Base-by-base conservation (phyloP, 2,329 filamentous ascomycete genomes). In the Bimuria novae-zelandiae region DNA sequence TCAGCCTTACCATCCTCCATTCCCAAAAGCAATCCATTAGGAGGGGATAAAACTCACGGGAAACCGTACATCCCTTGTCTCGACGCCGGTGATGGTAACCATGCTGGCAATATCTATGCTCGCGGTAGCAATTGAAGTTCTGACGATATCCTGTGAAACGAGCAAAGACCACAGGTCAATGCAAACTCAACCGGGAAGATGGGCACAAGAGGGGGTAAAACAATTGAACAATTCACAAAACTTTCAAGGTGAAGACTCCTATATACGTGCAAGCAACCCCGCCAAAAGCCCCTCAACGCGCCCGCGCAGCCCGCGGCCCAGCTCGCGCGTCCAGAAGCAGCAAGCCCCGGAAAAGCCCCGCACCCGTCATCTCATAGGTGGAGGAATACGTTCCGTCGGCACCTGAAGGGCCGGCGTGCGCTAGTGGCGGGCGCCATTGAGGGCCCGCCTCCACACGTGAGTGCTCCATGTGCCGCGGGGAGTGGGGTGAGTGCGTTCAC, bases 31-130 rank as follows among this genome's bases (percentile, higher is more conserved):
- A n/a, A n/a, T n/a, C n/a, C n/a, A n/a, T n/a, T n/a, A n/a, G n/a
- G 14, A 16, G 12, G 16, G 5, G 5, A 3, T 16, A 40, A 3
- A 47, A 62, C 74, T 45, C 65, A 79, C 76, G 29, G 78, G 78
- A 60, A 80, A 80, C 54, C 78, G 73, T 41, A 80, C 76, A 72
- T 80, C 78, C 60, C 74, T 72, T 54, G 78, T 80, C 58, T 77
- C 76, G 23, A 70, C 61, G 29, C 68, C 64, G 19, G 76, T 79
- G 49, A 80, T 80, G 25, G 75, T 79, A 25, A 79, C 76, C 78
- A 79, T 79, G 40, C 30, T 63, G 57, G 7, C 14, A 4, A 7
- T 8, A 17, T 16, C 16, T 42, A 21, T 14, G 17, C 8, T 23
- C 14, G 4, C n/a, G n/a, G n/a, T n/a, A n/a, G n/a, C n/a, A n/a